phyloP scores from a whole-genome alignment of 2,329 filamentous ascomycete genomes.

The Didymella pinodella region DNA sequence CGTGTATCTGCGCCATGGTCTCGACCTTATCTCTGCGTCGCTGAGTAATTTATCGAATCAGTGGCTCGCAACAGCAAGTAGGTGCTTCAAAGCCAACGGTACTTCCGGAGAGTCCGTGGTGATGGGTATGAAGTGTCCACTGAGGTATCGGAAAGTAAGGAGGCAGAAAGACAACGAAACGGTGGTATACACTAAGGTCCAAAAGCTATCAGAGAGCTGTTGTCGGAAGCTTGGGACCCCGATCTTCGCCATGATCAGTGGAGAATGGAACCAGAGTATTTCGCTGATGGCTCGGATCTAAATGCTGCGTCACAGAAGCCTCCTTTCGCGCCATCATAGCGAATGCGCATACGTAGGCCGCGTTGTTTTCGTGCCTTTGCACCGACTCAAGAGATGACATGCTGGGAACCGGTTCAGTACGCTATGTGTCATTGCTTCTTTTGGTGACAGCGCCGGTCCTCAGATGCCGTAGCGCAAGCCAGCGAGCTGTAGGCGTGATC shows the following conservation, averaged over 20 bases:
- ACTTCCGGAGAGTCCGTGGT: slow-evolving; percentile 11
- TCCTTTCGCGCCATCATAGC: slow-evolving; percentile 18
- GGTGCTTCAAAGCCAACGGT: background rate
- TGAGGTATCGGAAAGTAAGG: slow-evolving; percentile 24
- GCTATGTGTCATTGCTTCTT: slow-evolving; percentile 26
- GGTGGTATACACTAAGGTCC: slow-evolving; percentile 31
- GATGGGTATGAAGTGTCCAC: slow-evolving; percentile 23
- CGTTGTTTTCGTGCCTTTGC: slow-evolving; percentile 17
- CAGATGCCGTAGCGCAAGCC: slow-evolving; percentile 17
- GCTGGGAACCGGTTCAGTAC: slow-evolving; percentile 14
- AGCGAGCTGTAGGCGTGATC: slow-evolving; percentile 20
- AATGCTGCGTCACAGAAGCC: slow-evolving; percentile 16
- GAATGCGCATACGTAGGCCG: slow-evolving; percentile 13
- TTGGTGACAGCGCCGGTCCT: slow-evolving; percentile 27
- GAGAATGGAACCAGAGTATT: slow-evolving; percentile 13
- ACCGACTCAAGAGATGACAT: slow-evolving; percentile 20
- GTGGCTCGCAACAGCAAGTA: background rate
- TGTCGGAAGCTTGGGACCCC: slow-evolving; percentile 16
- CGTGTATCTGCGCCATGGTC: slow-evolving; percentile 39
- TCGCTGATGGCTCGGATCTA: slow-evolving; percentile 51
- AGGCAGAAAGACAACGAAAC: slow-evolving; percentile 28
- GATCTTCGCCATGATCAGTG: slow-evolving; percentile 25
- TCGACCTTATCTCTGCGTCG: background rate
- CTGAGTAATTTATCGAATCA: background rate
- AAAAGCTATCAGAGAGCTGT: slow-evolving; percentile 28